Percentiles rank a stretch among this genome's conserved stretches.
phyloP scores from a whole-genome alignment of 345 rosid genomes.

The Diplotaxis tenuifolia region DNA sequence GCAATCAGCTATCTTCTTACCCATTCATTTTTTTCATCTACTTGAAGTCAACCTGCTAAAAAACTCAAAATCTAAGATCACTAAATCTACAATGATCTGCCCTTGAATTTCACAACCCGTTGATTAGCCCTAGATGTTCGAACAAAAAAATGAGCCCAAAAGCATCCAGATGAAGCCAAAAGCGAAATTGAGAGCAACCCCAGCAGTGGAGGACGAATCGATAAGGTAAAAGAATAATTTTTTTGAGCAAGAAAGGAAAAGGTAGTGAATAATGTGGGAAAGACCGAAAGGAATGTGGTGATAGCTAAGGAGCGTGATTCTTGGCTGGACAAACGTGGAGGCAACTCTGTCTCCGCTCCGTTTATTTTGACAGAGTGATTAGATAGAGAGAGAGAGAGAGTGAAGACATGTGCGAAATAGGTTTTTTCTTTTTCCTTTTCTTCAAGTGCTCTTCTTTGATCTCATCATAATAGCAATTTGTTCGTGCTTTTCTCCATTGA shows the following conservation, averaged over 20 bases:
- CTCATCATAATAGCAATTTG: not conserved
- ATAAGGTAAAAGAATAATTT: conserved; percentile 23
- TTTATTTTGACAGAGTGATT: conserved; percentile 25
- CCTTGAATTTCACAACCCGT: conserved; percentile 21
- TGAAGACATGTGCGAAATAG: conserved; percentile 25
- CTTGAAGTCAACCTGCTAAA: conserved; percentile 13
- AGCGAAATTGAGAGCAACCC: conserved; percentile 37
- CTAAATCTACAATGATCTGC: not conserved
- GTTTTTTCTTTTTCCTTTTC: not conserved
- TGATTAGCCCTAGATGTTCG: not conserved
- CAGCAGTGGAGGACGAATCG: conserved; percentile 33
- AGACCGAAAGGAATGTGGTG: conserved; percentile 21
- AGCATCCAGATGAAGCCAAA: not conserved
- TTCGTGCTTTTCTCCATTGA: conserved; percentile 31
- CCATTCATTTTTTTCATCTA: conserved; percentile 15
- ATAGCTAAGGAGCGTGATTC: conserved; percentile 39
- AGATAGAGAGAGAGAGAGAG: conserved; percentile 2
- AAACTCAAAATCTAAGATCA: conserved; percentile 7
- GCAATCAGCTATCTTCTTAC: conserved; percentile 13
- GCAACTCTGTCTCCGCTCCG: conserved; percentile 46
- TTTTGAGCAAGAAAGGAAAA: not conserved
- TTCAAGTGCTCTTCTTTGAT: conserved; percentile 7
- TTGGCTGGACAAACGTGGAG: conserved; percentile 77
- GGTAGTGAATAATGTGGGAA: conserved; percentile 17
- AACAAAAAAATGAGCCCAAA: not conserved